Conservation (phyloP, 306 rosid genomes). For the Cicer arietinum region DNA sequence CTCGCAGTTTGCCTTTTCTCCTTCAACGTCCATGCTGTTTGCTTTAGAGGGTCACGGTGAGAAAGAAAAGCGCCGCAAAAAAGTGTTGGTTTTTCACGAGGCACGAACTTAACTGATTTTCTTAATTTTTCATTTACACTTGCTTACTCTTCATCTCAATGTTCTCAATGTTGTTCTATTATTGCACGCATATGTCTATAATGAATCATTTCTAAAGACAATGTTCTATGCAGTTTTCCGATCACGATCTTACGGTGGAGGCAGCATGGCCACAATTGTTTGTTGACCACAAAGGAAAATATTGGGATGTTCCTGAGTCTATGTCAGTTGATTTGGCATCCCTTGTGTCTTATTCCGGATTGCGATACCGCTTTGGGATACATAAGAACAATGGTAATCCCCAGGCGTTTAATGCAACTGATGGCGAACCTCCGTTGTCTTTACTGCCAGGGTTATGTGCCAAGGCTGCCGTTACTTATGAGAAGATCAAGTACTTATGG, state of each 20-base stretch:
- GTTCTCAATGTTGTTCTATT: slow-evolving; percentile 6
- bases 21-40: slow-evolving; percentile 58
- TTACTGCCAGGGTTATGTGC: slow-evolving; percentile 82
- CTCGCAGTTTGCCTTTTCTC: slow-evolving; percentile 61
- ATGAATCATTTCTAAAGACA: slow-evolving; percentile 36
- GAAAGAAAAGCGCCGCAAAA: slow-evolving; percentile 67
- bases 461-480: slow-evolving; percentile 78
- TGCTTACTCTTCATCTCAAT: slow-evolving; percentile 12
- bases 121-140: background rate
- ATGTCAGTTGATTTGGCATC: slow-evolving; percentile 77
- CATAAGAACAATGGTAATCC: slow-evolving; percentile 79
- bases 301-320: slow-evolving; percentile 89
- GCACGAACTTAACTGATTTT: slow-evolving; percentile 44
- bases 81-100: slow-evolving; percentile 65
- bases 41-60: slow-evolving; percentile 82
- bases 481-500: slow-evolving; percentile 73
- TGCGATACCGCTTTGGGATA: slow-evolving; percentile 78
- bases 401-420: slow-evolving; percentile 52
- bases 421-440: slow-evolving; percentile 55
- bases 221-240: slow-evolving; percentile 63
- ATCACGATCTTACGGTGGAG: slow-evolving; percentile 80
- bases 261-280: slow-evolving; percentile 95
- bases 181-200: slow-evolving; percentile 13
- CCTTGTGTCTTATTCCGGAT: slow-evolving; percentile 63
- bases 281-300: slow-evolving; percentile 84